Evolutionary conservation across 2,329 filamentous ascomycete species (phyloP).

Genomic region (Ciborinia camelliae): DNA sequence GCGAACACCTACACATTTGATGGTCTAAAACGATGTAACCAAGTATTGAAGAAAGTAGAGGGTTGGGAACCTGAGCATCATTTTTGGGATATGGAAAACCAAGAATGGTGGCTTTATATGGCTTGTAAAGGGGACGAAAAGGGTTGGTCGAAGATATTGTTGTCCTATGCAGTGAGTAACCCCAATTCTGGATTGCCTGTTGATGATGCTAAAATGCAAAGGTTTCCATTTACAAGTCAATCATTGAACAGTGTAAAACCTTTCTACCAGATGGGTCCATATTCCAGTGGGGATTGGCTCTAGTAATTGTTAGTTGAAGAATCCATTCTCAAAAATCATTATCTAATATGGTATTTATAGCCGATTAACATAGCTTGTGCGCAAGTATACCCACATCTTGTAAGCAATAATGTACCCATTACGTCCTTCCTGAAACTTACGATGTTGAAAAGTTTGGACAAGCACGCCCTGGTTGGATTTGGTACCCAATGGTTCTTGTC

Average conservation of each 20-base stretch:
- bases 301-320: neutral
- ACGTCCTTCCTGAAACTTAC: neutral
- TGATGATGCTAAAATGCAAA: neutral
- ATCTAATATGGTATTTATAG: neutral
- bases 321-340: neutral
- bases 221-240: neutral
- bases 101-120: conserved; percentile 16
- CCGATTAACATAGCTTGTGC: neutral
- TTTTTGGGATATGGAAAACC: conserved; percentile 2
- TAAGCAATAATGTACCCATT: neutral
- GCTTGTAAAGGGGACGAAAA: conserved; percentile 11
- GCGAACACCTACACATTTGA: neutral
- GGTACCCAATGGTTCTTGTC: neutral
- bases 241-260: neutral
- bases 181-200: neutral
- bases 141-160: neutral
- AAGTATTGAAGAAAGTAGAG: neutral
- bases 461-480: neutral
- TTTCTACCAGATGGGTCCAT: neutral
- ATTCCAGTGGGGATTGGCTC: neutral
- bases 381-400: neutral
- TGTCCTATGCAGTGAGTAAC: neutral
- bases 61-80: neutral
- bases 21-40: neutral
- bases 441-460: neutral